Conservation (phyloP, 805 yeast species). For the Blastobotrys mokoenaii region DNA sequence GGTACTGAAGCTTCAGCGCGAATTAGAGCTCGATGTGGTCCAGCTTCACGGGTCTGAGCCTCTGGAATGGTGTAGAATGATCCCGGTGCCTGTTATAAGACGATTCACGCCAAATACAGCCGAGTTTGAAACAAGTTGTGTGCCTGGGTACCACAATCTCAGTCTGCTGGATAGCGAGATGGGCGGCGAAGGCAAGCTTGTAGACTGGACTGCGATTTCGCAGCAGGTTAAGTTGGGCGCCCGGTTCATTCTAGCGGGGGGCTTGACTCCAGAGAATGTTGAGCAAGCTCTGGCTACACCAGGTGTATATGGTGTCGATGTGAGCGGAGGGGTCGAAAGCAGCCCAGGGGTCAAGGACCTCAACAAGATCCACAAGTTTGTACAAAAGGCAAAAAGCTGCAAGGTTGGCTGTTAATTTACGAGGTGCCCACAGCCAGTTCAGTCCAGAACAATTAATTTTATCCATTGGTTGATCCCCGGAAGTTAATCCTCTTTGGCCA, state of each 20-base stretch:
- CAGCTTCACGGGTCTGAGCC: conserved; percentile 83
- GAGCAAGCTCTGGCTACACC: conserved; percentile 36
- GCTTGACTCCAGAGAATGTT: conserved; percentile 72
- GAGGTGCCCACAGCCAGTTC: no score
- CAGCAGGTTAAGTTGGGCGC: conserved; percentile 31
- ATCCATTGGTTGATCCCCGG: no score
- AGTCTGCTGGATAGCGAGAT: conserved; percentile 76
- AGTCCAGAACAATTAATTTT: no score
- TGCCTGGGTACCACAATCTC: conserved; percentile 36
- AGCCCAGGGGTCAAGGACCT: conserved; percentile 59
- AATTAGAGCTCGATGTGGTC: conserved; percentile 59
- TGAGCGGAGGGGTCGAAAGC: conserved; percentile 90
- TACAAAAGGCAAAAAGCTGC: conserved; percentile 39
- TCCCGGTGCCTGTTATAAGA: conserved; percentile 56
- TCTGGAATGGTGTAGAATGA: conserved; percentile 34
- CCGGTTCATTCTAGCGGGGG: conserved; percentile 76
- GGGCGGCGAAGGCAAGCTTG: conserved; percentile 85
- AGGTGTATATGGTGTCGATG: conserved; percentile 86
- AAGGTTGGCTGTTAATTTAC: background rate
- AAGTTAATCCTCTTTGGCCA: no score
- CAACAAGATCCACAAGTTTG: conserved; percentile 50
- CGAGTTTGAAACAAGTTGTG: conserved; percentile 28
- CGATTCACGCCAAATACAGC: conserved; percentile 54
- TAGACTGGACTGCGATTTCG: conserved; percentile 58
- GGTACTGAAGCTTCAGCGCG: conserved; percentile 36